Conservation (phyloP, 192 early-diverging fungal species). For the Umbelopsis ramanniana region DNA sequence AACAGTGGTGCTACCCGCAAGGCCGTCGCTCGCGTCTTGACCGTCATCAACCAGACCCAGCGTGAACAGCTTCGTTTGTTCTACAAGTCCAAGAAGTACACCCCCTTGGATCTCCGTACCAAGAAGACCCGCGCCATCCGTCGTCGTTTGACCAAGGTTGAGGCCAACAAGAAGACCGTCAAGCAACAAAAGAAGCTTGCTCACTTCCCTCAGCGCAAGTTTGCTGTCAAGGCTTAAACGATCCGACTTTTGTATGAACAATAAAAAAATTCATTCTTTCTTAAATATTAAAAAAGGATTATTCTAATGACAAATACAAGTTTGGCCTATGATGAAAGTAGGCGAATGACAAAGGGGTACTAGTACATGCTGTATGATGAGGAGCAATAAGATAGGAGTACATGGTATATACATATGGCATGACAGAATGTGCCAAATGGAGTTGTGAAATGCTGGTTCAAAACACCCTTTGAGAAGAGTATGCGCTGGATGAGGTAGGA, state of each 20-base stretch:
- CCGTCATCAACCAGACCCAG: constrained; percentile 93
- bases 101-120: constrained; percentile 93
- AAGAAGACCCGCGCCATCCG: constrained; percentile 99
- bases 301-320: background rate
- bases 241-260: constrained; percentile 20
- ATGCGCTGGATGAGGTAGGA: background rate
- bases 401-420: background rate
- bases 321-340: background rate
- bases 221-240: constrained; percentile 82
- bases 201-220: constrained; percentile 94
- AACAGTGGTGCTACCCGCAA: constrained; percentile 80
- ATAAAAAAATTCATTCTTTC: constrained; percentile 20
- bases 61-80: constrained; percentile 86
- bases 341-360: background rate
- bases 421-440: background rate
- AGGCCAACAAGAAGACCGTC: constrained; percentile 82
- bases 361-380: too few relatives aligned
- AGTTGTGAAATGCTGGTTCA: background rate
- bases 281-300: constrained; percentile 19
- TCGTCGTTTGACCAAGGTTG: constrained; percentile 86
- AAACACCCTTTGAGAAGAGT: constrained; percentile 1
- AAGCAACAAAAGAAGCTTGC: constrained; percentile 87
- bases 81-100: constrained; percentile 96
- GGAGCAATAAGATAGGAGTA: too few relatives aligned
- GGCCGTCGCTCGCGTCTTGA: constrained; percentile 92